A percentile compares a stretch with the other conserved stretches of the same genome.
phyloP scores from a whole-genome alignment of 805 yeast species.

The Ogataea ramenticola region DNA sequence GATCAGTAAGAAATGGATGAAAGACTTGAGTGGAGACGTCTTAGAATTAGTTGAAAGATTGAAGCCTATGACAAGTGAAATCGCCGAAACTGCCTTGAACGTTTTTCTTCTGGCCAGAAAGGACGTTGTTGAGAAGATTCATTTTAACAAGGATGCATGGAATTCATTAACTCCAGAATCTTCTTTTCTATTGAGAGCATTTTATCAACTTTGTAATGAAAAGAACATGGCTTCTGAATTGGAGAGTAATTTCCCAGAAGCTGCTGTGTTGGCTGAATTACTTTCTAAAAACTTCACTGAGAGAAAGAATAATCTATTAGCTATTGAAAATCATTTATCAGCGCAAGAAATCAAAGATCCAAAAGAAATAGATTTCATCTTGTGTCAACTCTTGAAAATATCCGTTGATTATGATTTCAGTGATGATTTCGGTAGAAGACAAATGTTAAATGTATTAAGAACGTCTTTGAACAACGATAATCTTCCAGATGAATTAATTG shows the following conservation, averaged over 20 bases:
- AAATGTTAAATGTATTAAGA: slow-evolving; percentile 55
- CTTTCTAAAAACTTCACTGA: slow-evolving; percentile 49
- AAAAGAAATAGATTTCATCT: slow-evolving; percentile 60
- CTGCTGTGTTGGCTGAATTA: slow-evolving; percentile 58
- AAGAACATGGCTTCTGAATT: slow-evolving; percentile 44
- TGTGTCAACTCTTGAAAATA: slow-evolving; percentile 63
- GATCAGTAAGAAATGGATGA: slow-evolving; percentile 69
- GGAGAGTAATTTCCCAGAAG: slow-evolving; percentile 72
- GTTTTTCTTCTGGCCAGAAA: slow-evolving; percentile 53
- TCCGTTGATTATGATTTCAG: slow-evolving; percentile 74
- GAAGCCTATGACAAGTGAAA: slow-evolving; percentile 58
- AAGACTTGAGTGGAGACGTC: slow-evolving; percentile 59
- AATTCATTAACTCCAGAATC: slow-evolving; percentile 63
- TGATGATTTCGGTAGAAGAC: slow-evolving; percentile 86
- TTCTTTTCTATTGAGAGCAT: slow-evolving; percentile 63
- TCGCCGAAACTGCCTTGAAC: slow-evolving; percentile 62
- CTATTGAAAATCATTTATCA: slow-evolving; percentile 15
- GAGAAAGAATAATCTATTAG: slow-evolving; percentile 27
- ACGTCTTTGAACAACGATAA: slow-evolving; percentile 51
- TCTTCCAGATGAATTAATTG: slow-evolving; percentile 46
- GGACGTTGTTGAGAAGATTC: slow-evolving; percentile 54
- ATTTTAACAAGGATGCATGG: slow-evolving; percentile 66
- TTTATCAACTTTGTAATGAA: slow-evolving; percentile 56
- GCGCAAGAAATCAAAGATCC: slow-evolving; percentile 34
- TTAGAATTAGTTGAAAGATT: slow-evolving; percentile 64